A percentile compares a stretch with the other conserved stretches of the same genome.
phyloP scores from a whole-genome alignment of 305 asterid genomes.

The Solanum aculeatissimum region DNA sequence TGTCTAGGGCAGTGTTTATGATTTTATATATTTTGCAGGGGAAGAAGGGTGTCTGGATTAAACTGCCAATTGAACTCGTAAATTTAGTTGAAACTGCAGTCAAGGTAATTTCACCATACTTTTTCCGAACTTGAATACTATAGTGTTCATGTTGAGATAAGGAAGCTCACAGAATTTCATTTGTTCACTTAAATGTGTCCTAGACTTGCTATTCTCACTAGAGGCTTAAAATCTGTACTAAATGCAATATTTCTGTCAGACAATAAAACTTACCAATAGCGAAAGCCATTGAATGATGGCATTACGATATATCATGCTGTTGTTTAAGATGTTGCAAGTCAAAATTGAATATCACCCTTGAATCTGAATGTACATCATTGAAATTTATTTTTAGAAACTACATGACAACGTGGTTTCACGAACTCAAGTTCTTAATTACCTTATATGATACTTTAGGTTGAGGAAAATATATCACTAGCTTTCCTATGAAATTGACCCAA shows the following conservation, averaged over 20 bases:
- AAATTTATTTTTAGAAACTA: not conserved
- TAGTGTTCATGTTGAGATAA: not conserved
- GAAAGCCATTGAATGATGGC: not conserved
- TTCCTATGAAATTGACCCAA: not conserved
- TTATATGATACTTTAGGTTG: not conserved
- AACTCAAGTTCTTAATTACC: not conserved
- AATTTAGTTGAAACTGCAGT: slow-evolving; percentile 62
- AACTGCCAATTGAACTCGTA: slow-evolving; percentile 45
- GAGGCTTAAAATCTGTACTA: not conserved
- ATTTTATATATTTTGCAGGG: slow-evolving; percentile 37
- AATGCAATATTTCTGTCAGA: not conserved
- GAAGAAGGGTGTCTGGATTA: slow-evolving; percentile 84
- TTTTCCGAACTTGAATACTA: not conserved
- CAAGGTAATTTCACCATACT: slow-evolving; percentile 30
- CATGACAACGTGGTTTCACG: not conserved
- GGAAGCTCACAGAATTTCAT: not conserved
- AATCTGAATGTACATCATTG: not conserved
- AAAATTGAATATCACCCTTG: not conserved
- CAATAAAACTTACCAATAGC: not conserved
- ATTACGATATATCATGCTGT: not conserved
- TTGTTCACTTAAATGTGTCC: not conserved
- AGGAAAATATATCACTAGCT: not conserved
- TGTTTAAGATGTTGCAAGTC: not conserved
- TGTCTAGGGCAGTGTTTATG: not conserved
- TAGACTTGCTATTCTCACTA: not conserved